Conservation (phyloP, 495 filamentous ascomycete species). For the Aspergillus taichungensis region DNA sequence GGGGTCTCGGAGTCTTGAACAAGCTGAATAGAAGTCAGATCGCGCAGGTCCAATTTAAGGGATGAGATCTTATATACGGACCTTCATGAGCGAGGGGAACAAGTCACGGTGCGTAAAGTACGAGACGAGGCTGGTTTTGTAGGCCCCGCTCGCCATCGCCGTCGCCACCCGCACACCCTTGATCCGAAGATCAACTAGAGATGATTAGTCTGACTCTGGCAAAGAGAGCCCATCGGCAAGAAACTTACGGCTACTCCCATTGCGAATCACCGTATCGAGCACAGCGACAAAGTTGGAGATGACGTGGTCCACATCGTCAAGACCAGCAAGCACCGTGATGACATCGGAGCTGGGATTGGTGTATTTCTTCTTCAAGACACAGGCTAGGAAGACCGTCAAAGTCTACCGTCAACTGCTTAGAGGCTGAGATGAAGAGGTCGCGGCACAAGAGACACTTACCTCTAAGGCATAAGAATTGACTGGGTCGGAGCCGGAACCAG, state of each 20-base stretch:
- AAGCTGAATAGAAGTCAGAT: slow-evolving; percentile 45
- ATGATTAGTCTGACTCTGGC: slow-evolving; percentile 6
- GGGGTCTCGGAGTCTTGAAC: slow-evolving; percentile 70
- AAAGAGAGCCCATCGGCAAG: background rate
- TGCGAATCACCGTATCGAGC: slow-evolving; percentile 73
- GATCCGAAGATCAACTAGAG: slow-evolving; percentile 58
- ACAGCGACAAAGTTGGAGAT: slow-evolving; percentile 82
- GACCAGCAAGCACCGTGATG: slow-evolving; percentile 78
- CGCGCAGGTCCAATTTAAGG: background rate
- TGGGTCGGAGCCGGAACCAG: slow-evolving; percentile 53
- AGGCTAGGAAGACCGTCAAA: slow-evolving; percentile 76
- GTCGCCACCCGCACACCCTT: slow-evolving; percentile 77
- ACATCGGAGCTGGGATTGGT: slow-evolving; percentile 94
- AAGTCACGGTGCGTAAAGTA: slow-evolving; percentile 95
- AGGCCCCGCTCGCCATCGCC: slow-evolving; percentile 81
- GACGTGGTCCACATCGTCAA: slow-evolving; percentile 75
- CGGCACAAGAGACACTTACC: slow-evolving; percentile 43
- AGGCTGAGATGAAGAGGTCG: slow-evolving; percentile 4
- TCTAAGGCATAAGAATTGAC: slow-evolving; percentile 78
- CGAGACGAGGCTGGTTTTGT: slow-evolving; percentile 84
- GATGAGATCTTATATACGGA: slow-evolving; percentile 23
- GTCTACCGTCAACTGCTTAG: slow-evolving; percentile 55
- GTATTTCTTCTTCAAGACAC: slow-evolving; percentile 78
- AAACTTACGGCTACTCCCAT: slow-evolving; percentile 59
- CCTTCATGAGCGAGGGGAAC: slow-evolving; percentile 93